phyloP scores from a whole-genome alignment of 257 asterid species.

The Misopates orontium region DNA sequence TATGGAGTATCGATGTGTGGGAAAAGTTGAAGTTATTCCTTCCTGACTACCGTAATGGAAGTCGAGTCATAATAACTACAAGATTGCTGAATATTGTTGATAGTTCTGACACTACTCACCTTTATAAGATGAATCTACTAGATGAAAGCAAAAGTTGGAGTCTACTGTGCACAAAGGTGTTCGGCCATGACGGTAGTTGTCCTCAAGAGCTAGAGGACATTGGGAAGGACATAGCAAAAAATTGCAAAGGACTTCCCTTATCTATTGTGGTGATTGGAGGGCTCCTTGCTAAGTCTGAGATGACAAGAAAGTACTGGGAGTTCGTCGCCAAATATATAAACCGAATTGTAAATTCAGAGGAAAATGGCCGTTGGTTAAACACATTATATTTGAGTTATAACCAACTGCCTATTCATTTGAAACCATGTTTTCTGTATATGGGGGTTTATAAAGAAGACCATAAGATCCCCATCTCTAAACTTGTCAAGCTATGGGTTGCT shows the following conservation, averaged over 20 bases:
- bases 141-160: slow-evolving; percentile 6
- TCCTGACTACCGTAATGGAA: neutral
- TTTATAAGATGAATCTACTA: neutral
- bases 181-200: neutral
- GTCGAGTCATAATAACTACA: slow-evolving; percentile 1
- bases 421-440: neutral
- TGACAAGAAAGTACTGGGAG: too few species aligned
- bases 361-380: slow-evolving; percentile 1
- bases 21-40: neutral
- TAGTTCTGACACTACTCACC: neutral
- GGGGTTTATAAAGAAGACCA: neutral
- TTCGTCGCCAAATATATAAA: too few species aligned
- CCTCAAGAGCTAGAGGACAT: neutral
- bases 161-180: slow-evolving; percentile 3
- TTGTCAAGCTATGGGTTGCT: neutral
- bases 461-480: neutral
- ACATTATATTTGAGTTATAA: slow-evolving; percentile 3
- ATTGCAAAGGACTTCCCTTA: slow-evolving; percentile 10
- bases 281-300: too few species aligned
- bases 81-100: neutral
- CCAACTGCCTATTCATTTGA: slow-evolving; percentile 2
- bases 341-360: too few species aligned
- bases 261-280: too few species aligned
- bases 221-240: slow-evolving; percentile 1
- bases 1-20: too few species aligned